Evolutionary conservation across 2,329 filamentous ascomycete species (phyloP), one percentile per base, ranked within the genome.

Genomic region (Neopestalotiopsis clavispora): DNA sequence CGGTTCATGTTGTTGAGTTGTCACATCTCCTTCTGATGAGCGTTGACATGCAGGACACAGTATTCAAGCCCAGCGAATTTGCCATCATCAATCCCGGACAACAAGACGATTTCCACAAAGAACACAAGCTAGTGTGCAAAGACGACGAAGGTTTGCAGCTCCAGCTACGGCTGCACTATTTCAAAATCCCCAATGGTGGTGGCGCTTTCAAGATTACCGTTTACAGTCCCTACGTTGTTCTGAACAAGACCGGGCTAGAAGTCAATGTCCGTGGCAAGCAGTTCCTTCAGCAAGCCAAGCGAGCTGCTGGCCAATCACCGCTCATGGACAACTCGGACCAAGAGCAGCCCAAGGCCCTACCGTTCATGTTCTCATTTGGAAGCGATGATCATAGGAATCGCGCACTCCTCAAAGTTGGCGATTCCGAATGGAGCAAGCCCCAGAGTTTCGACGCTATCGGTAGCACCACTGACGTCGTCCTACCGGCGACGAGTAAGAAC

Each of bases 361-460:
- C 97, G 0, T 93, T 97, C 78, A 98, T 99, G 94, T 99, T 98
- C 80, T 97, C 96, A 0, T 99, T 92, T 78, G 89, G 90, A 1
- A 94, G 88, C 23, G 93, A 97, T 72, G 96, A 99, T 76, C 92
- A 93, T 74, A 94, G 94, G 74, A 99, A 99, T 79, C 90, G 96
- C 72, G 94, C 94, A 6, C 84, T 97, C 59, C 84, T 99, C 69
- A 97, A 94, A 81, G 89, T 98, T 56, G 94, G 92, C 4, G 92
- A 97, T 67, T 98, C 96, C 0, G 89, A 91, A 70, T 99, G 96
- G 97, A 98, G 96, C 82, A 97, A 96, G 78, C 94, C 95, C 0
- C 95, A 98, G 78, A 98, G 94, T 86, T 97, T 99, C 75, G 97
- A 99, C 77, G 96, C 96, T 23, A 96, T 99, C 72, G 96, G 96